A percentile compares a stretch with the other conserved stretches of the same genome.
Conservation (phyloP, 306 rosid species). For the Cucumis cinereus region DNA sequence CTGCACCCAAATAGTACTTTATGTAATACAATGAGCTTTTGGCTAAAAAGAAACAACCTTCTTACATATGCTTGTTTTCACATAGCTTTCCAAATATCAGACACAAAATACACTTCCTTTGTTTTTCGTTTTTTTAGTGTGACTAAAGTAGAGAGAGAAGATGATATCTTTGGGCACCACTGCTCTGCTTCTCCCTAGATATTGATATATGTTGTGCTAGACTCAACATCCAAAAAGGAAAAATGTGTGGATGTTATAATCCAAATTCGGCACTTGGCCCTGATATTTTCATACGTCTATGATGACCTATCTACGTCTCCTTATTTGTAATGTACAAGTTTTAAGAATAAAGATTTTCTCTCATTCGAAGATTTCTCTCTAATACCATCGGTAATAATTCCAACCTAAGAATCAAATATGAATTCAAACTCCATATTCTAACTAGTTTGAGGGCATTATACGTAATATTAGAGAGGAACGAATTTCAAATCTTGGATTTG, state of each 20-base stretch:
- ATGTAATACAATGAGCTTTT: background rate
- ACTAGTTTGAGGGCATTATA: background rate
- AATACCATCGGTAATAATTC: too few relatives aligned
- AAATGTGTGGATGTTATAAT: background rate
- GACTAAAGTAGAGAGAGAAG: background rate
- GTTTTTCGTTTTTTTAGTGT: background rate
- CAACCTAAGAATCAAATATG: background rate
- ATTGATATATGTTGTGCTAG: background rate
- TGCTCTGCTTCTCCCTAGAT: background rate
- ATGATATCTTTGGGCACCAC: background rate
- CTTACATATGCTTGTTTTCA: background rate
- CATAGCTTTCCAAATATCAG: background rate
- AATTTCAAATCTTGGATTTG: background rate
- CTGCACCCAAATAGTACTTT: background rate
- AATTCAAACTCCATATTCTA: too few relatives aligned
- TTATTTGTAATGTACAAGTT: too few relatives aligned
- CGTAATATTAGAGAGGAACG: background rate
- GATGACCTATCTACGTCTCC: background rate
- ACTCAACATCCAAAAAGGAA: background rate
- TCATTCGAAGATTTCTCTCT: too few relatives aligned
- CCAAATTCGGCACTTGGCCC: background rate
- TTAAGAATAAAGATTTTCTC: background rate
- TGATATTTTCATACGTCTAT: background rate
- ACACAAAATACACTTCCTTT: background rate
- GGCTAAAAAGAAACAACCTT: background rate